A percentile compares a stretch with the other conserved stretches of the same genome.
phyloP scores from a whole-genome alignment of 371 early-diverging fungal species.

The Smittium culicis region DNA sequence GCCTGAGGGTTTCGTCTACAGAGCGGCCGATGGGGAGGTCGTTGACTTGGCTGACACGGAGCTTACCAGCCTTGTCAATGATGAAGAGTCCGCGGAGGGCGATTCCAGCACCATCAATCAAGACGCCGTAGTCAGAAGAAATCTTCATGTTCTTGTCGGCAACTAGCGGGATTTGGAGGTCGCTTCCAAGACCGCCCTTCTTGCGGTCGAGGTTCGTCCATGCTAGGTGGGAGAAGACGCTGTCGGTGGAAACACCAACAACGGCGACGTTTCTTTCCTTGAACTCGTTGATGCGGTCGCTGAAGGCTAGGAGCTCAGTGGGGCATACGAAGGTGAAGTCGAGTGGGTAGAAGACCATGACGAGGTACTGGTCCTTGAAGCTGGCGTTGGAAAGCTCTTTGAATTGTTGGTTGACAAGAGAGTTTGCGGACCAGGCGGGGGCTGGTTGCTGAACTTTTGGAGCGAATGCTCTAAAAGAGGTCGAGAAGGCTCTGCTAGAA shows the following conservation, averaged over 20 bases:
- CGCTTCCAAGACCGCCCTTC: constrained; percentile 72
- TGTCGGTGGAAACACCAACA: constrained; percentile 68
- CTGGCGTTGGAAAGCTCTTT: constrained; percentile 15
- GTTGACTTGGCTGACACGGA: constrained; percentile 53
- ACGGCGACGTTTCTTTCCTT: constrained; percentile 44
- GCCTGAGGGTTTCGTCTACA: constrained; percentile 80
- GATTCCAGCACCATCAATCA: constrained; percentile 41
- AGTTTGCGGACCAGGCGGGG: constrained; percentile 19
- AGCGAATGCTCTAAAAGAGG: neutral
- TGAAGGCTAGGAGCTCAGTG: constrained; percentile 70
- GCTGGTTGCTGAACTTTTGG: constrained; percentile 12
- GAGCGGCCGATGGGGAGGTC: constrained; percentile 81
- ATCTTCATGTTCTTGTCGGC: constrained; percentile 72
- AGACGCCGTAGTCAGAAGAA: constrained; percentile 60
- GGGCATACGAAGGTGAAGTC: constrained; percentile 66
- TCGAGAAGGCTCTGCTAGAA: neutral
- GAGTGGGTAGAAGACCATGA: constrained; percentile 36
- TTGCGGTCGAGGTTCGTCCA: constrained; percentile 57
- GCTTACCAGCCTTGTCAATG: constrained; percentile 66
- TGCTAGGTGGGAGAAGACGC: constrained; percentile 37
- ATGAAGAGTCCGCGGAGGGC: constrained; percentile 70
- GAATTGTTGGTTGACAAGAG: constrained; percentile 17
- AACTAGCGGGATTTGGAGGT: constrained; percentile 57
- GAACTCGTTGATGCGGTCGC: constrained; percentile 69
- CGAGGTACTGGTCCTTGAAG: constrained; percentile 20